These are phyloP conservation scores for Agaricus subrufescens DNA, from an alignment of 768 basidiomycete species.

Conservation along the genomic window DNA sequence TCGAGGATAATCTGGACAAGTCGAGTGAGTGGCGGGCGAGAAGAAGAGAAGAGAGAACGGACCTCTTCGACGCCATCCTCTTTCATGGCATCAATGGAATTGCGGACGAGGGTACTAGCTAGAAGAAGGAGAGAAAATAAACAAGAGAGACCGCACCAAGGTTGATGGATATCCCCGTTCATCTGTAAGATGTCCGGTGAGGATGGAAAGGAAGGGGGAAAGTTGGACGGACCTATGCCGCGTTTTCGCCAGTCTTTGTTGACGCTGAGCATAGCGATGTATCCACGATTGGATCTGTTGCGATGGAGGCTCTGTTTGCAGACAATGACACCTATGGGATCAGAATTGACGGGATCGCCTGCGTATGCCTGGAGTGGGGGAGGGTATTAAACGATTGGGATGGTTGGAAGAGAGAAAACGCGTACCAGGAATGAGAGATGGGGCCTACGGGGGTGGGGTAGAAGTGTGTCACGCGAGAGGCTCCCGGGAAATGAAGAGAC, in stretches of 20 bases:
- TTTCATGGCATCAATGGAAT: constrained; percentile 84
- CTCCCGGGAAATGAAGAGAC: constrained; percentile 25
- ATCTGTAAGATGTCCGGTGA: constrained; percentile 40
- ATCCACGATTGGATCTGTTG: constrained; percentile 76
- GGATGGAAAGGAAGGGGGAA: constrained; percentile 31
- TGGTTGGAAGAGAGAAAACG: constrained; percentile 1
- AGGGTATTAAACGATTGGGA: neutral
- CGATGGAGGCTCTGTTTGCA: constrained; percentile 95
- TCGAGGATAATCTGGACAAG: constrained; percentile 78
- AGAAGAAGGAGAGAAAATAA: constrained; percentile 25
- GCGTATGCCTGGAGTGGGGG: constrained; percentile 50
- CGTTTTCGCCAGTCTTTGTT: constrained; percentile 78
- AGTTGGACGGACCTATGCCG: constrained; percentile 74
- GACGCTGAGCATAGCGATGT: constrained; percentile 98
- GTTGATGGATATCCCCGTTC: constrained; percentile 31
- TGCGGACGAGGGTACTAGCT: constrained; percentile 84
- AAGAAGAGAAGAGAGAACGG: constrained; percentile 18
- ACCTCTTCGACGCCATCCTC: constrained; percentile 83
- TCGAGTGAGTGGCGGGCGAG: neutral
- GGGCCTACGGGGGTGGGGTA: constrained; percentile 53
- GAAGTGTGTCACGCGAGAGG: constrained; percentile 13
- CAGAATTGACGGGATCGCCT: constrained; percentile 30
- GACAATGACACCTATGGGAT: constrained; percentile 87
- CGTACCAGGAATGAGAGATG: constrained; percentile 79
- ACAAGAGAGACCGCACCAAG: constrained; percentile 39